These are phyloP conservation scores for Skeletonema menzelii DNA, from an alignment of 108 stramenopile genomes.

Conservation along the genomic window DNA sequence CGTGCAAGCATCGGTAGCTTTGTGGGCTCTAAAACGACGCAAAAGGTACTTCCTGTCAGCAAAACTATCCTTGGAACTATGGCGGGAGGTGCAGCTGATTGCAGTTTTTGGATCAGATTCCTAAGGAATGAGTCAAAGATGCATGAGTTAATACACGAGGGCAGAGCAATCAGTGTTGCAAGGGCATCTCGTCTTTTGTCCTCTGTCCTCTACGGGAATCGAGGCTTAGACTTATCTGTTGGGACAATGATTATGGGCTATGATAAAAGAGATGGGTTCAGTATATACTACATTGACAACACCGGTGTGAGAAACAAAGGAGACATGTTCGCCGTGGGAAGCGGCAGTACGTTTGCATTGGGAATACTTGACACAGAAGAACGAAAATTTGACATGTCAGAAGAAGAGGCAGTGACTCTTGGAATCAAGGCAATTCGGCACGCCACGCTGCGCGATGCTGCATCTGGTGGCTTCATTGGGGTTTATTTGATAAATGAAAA, in stretches of 20 bases:
- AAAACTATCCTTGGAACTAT: slow-evolving; percentile 84
- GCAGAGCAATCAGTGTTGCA: slow-evolving; percentile 70
- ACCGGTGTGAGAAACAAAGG: slow-evolving; percentile 78
- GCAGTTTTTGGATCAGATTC: slow-evolving; percentile 80
- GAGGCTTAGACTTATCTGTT: slow-evolving; percentile 62
- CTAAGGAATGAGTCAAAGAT: slow-evolving; percentile 65
- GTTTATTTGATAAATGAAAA: slow-evolving; percentile 77
- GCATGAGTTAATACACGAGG: slow-evolving; percentile 59
- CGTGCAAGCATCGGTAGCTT: slow-evolving; percentile 89
- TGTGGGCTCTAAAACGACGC: slow-evolving; percentile 82
- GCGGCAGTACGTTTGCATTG: slow-evolving; percentile 86
- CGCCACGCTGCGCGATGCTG: slow-evolving; percentile 89
- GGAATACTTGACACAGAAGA: slow-evolving; percentile 81
- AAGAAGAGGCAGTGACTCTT: slow-evolving; percentile 77
- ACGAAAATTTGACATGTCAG: slow-evolving; percentile 58
- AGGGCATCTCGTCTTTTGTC: slow-evolving; percentile 74
- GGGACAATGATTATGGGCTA: slow-evolving; percentile 92
- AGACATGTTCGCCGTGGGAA: slow-evolving; percentile 85
- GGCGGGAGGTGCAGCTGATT: slow-evolving; percentile 92
- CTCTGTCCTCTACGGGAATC: slow-evolving; percentile 62
- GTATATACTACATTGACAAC: slow-evolving; percentile 87
- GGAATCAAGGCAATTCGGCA: slow-evolving; percentile 89
- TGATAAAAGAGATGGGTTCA: slow-evolving; percentile 53
- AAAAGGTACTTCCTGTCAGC: slow-evolving; percentile 87
- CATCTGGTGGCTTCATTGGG: slow-evolving; percentile 83